Percentiles rank a stretch among this genome's conserved stretches.
These are phyloP conservation scores for Haplographium delicatum DNA, from an alignment of 495 filamentous ascomycete species.

Conservation along the genomic window DNA sequence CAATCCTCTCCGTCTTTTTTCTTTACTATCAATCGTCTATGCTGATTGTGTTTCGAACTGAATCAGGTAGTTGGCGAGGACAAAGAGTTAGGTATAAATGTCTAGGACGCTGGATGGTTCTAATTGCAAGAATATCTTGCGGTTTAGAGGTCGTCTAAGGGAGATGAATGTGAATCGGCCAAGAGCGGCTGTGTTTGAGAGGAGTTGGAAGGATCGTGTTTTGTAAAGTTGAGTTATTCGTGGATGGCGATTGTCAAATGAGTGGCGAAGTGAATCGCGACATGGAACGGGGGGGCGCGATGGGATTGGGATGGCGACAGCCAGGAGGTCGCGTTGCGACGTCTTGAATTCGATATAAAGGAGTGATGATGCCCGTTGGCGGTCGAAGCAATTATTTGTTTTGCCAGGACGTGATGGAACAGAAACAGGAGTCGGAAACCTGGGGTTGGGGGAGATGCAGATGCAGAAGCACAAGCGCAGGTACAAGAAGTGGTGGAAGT, in stretches of 20 bases:
- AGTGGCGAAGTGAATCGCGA: conserved; percentile 3
- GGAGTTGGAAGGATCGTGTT: conserved; percentile 5
- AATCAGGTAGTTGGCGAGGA: no score
- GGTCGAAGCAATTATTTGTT: no score
- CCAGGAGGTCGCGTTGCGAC: neutral
- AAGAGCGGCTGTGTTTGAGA: conserved; percentile 6
- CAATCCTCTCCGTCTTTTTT: no score
- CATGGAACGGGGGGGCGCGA: no score
- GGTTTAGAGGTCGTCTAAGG: neutral
- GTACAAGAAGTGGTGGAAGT: no score
- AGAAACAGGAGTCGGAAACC: no score
- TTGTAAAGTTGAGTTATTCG: neutral
- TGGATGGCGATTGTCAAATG: neutral
- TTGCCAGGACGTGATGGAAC: no score
- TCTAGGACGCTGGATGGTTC: conserved; percentile 11
- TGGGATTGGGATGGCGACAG: conserved; percentile 11
- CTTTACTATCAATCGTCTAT: no score
- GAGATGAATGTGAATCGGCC: conserved; percentile 1
- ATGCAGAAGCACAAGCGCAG: no score
- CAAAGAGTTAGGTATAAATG: neutral
- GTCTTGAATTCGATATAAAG: conserved; percentile 1
- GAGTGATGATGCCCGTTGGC: no score
- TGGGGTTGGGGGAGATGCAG: no score
- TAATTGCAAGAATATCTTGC: conserved; percentile 14
- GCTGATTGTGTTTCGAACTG: no score